These are phyloP conservation scores for Lipomyces chichibuensis DNA, from an alignment of 805 yeast genomes.

Conservation along the genomic window DNA sequence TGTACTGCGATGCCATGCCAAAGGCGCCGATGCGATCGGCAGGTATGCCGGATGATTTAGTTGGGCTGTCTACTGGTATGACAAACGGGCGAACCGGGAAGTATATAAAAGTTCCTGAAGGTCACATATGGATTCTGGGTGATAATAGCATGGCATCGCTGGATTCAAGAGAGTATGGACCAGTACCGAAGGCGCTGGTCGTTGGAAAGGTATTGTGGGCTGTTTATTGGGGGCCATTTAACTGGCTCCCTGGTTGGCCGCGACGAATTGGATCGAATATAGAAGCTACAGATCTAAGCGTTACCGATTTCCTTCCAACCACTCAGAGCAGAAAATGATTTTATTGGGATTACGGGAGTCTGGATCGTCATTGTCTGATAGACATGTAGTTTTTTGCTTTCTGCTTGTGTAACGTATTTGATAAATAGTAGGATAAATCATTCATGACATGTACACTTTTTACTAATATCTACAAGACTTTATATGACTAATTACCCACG, in stretches of 20 bases:
- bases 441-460: conserved; percentile 1
- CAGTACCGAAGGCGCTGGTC: conserved; percentile 84
- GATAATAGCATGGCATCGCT: conserved; percentile 85
- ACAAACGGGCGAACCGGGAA: conserved; percentile 40
- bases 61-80: conserved; percentile 32
- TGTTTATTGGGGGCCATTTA: conserved; percentile 18
- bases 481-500: background rate
- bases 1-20: conserved; percentile 41
- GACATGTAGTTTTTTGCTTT: background rate
- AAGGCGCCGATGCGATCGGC: background rate
- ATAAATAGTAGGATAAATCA: background rate
- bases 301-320: background rate
- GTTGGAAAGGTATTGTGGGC: conserved; percentile 68
- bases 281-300: background rate
- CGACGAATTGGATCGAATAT: conserved; percentile 16
- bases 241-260: conserved; percentile 22
- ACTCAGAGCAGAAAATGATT: background rate
- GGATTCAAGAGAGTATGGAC: conserved; percentile 87
- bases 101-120: conserved; percentile 80
- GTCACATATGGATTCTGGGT: conserved; percentile 97
- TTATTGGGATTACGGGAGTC: background rate
- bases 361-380: background rate
- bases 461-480: conserved; percentile 2
- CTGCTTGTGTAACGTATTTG: background rate
- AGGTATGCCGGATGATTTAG: conserved; percentile 65